A percentile compares a stretch with the other conserved stretches of the same genome.
Conservation (phyloP, 2,329 filamentous ascomycete genomes). For the Talaromyces marneffei region DNA sequence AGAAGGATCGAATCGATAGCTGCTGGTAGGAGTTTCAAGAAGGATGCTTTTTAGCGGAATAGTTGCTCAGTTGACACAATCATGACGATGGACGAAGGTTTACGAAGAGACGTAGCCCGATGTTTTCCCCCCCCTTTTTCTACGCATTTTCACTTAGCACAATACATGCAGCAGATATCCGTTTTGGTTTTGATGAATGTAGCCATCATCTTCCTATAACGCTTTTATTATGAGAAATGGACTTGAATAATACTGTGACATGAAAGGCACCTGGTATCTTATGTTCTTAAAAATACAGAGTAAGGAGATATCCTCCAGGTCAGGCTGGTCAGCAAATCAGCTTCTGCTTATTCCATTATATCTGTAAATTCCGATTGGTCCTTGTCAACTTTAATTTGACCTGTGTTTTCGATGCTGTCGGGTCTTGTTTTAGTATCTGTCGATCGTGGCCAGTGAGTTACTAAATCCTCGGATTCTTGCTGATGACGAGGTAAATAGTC, state of each 20-base stretch:
- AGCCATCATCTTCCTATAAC: background rate
- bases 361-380: background rate
- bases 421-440: background rate
- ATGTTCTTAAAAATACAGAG: too few species aligned
- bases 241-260: background rate
- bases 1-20: background rate
- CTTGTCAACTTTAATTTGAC: background rate
- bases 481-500: background rate
- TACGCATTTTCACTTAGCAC: background rate
- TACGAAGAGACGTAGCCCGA: background rate
- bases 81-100: background rate
- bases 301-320: too few species aligned
- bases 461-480: background rate
- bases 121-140: background rate
- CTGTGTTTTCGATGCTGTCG: background rate
- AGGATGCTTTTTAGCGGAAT: background rate
- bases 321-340: too few species aligned
- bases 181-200: background rate
- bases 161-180: background rate
- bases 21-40: background rate
- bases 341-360: background rate
- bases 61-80: background rate
- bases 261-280: background rate
- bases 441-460: too few species aligned
- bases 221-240: background rate